phyloP scores from a whole-genome alignment of 106 monocot species.

The Dendrobium huoshanense region DNA sequence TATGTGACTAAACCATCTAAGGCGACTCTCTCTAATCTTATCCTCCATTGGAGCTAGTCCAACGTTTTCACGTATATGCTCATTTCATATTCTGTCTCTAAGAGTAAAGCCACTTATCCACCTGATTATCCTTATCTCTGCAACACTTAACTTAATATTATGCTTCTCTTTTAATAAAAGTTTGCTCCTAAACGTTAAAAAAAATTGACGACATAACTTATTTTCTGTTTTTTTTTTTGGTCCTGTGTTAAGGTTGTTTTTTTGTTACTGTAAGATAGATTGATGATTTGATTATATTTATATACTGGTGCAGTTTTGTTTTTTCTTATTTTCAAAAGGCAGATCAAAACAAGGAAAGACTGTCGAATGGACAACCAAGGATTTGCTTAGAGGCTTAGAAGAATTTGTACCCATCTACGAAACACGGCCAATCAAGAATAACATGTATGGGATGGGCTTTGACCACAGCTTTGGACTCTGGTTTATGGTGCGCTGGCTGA shows the following conservation, averaged over 20 bases:
- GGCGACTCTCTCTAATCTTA: too few species aligned
- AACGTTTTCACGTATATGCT: too few species aligned
- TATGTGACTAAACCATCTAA: too few species aligned
- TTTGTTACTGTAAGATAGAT: not conserved
- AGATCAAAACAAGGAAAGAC: constrained; percentile 79
- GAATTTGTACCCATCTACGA: constrained; percentile 85
- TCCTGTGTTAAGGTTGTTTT: not conserved
- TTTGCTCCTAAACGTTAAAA: not conserved
- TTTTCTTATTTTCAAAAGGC: constrained; percentile 57
- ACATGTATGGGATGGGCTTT: constrained; percentile 90
- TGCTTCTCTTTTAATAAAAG: not conserved
- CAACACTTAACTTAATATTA: too few species aligned
- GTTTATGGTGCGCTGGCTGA: constrained; percentile 78
- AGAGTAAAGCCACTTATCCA: too few species aligned
- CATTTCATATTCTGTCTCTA: too few species aligned
- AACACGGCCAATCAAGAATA: constrained; percentile 82
- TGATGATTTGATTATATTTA: not conserved
- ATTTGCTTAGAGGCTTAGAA: constrained; percentile 71
- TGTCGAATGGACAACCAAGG: constrained; percentile 69
- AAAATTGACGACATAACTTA: not conserved
- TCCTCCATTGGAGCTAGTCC: too few species aligned
- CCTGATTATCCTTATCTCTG: too few species aligned
- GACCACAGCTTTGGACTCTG: constrained; percentile 92
- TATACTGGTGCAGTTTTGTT: not conserved
- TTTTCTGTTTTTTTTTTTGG: not conserved